Conservation (phyloP, 306 rosid species). For the Lathyrus tuberosus region DNA sequence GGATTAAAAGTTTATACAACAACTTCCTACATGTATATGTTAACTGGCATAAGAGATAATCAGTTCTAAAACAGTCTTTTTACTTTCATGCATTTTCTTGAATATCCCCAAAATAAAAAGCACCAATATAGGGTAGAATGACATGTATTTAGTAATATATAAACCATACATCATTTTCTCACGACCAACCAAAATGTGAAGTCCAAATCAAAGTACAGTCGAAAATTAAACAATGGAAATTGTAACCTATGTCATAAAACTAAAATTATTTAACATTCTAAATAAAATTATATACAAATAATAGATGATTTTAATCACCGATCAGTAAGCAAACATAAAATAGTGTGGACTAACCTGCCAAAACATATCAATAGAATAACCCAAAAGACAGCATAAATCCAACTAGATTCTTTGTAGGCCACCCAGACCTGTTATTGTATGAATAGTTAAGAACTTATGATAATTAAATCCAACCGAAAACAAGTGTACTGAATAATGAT, state of each 20-base stretch:
- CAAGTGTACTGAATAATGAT: slow-evolving; percentile 6
- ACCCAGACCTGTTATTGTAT: slow-evolving; percentile 77
- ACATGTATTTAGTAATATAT: background rate
- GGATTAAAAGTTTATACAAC: background rate
- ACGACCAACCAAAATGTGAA: background rate
- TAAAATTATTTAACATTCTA: slow-evolving; percentile 4
- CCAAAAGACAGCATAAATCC: slow-evolving; percentile 66
- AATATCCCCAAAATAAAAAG: slow-evolving; percentile 6
- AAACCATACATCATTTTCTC: background rate
- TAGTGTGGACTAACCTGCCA: slow-evolving; percentile 69
- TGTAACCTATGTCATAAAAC: slow-evolving; percentile 13
- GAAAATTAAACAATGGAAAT: slow-evolving; percentile 8
- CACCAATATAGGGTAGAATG: background rate
- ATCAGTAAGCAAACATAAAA: slow-evolving; percentile 25
- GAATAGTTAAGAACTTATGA: slow-evolving; percentile 5
- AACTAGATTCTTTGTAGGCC: slow-evolving; percentile 71
- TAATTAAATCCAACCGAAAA: slow-evolving; percentile 28
- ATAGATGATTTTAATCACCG: slow-evolving; percentile 21
- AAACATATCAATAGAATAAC: slow-evolving; percentile 65
- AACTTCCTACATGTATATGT: background rate
- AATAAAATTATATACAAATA: slow-evolving; percentile 13
- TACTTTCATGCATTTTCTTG: background rate
- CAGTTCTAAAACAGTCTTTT: background rate
- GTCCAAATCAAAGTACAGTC: background rate
- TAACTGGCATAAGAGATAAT: background rate